Evolutionary conservation across 257 asterid species (phyloP), one percentile per base, ranked within the genome.

Genomic region (Perilla frutescens): DNA sequence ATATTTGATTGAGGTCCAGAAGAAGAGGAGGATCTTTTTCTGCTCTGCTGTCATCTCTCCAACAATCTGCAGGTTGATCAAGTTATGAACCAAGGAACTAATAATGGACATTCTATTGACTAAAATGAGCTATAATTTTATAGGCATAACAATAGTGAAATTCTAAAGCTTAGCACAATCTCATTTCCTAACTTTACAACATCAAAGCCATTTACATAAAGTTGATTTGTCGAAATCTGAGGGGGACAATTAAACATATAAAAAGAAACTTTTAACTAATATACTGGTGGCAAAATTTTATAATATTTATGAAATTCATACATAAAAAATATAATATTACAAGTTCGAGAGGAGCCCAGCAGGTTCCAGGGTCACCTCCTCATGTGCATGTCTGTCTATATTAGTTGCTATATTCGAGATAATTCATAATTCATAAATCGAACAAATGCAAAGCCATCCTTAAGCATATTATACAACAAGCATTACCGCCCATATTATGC

Each of bases 1-100:
- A 81, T 86, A 87, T 69, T 92, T 95, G 73, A 95, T 84, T 3
- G 98, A 95, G 47, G 99, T 95, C 99, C 99, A 95, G 78, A 95
- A 95, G 87, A 88, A 92, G 66, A 95, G 96, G 76, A 95, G 96
- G 77, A 87, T 78, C 82, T 83, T 90, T 75, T 80, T 90, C 88
- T 90, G 96, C 82, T 95, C 94, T 3, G 80, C 71, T 1, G 98
- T 74, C 99, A 95, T 95, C 51, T 67, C 48, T 63, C 68, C 96
- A 8, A 94, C 93, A 63, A 79, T 78, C 99, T 94, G 87, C 43
- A 79, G 32, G 66, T 57, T 56, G 3, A 4, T 2, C 66, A 66
- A 75, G 40, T 53, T 58, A 40, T 11, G 4, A 34, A 34, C 37
- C 4, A 34, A 34, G 3, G 4, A 34, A 34, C 4, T 34, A 34